These are phyloP conservation scores for Phytophthora colocasiae DNA, from an alignment of 352 stramenopile genomes.

Conservation along the genomic window DNA sequence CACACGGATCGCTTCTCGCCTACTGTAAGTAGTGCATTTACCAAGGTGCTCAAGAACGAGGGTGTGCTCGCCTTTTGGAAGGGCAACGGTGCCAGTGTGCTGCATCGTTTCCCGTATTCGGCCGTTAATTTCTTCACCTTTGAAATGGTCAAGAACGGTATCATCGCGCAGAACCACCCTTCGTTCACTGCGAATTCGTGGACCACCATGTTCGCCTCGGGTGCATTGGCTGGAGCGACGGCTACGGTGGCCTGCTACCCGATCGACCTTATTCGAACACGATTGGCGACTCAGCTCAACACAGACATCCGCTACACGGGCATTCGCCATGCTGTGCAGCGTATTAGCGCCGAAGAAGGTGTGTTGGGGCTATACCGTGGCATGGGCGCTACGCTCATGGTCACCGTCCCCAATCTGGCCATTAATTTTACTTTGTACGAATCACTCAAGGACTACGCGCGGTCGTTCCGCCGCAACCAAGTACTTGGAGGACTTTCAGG, in stretches of 20 bases:
- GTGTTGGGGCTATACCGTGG: constrained; percentile 94
- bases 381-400: constrained; percentile 93
- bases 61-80: constrained; percentile 95
- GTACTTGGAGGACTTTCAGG: constrained; percentile 35
- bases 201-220: constrained; percentile 81
- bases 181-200: constrained; percentile 76
- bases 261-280: constrained; percentile 95
- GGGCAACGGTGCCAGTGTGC: constrained; percentile 95
- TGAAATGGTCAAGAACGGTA: constrained; percentile 89
- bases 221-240: constrained; percentile 71
- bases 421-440: constrained; percentile 98
- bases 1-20: constrained; percentile 87
- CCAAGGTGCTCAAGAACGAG: constrained; percentile 94
- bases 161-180: constrained; percentile 72
- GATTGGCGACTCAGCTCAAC: constrained; percentile 94
- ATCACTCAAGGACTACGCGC: constrained; percentile 90
- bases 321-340: constrained; percentile 94
- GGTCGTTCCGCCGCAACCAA: constrained; percentile 75
- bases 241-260: constrained; percentile 95
- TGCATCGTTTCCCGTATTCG: constrained; percentile 97
- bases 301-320: constrained; percentile 89
- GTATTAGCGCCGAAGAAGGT: constrained; percentile 92
- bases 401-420: constrained; percentile 96
- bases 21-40: constrained; percentile 77
- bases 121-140: constrained; percentile 98